Evolutionary conservation across 2,329 filamentous ascomycete genomes (phyloP), one percentile per base, ranked within the genome.

Genomic region (Talaromyces rugulosus): DNA sequence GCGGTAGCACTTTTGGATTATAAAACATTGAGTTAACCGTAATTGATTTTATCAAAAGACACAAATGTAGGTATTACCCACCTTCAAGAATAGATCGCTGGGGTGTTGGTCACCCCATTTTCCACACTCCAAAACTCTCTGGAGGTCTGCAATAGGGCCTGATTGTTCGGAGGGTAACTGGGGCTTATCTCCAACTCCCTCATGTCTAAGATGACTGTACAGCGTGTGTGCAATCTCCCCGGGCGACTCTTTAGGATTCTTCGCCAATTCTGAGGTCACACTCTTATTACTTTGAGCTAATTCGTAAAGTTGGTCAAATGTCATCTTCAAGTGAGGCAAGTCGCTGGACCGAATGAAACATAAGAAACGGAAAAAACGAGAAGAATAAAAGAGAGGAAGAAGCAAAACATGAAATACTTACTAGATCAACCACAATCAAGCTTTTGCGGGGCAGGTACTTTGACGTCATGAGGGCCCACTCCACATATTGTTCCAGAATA

Each of bases 21-120:
- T 27, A 8, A 8, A 16, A 44, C 5, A 5, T 53, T 27, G 47
- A 16, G 11, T 12, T 33, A 44, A 27, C 18, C 4, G 4, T 40
- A 16, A 40, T 14, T 7, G 5, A 1, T 40, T 4, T 40, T 16
- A 16, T 14, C 14, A 40, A 40, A 36, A 34, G 5, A 14, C 12
- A 7, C 6, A 40, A 40, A 16, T 40, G 1, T 3, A 40, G 14
- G 47, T 18, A 7, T 31, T 31, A 68, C 75, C 64, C 64, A 85
- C 85, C 69, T 79, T 80, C 5, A 91, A 74, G 70, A 93, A 93
- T 0, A 92, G 75, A 16, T 87, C 81, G 65, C 87, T 89, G 0
- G 89, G 90, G 58, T 80, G 74, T 1, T 82, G 80, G 0, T 80
- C 70, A 0, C 88, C 89, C 85, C 89, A 93, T 58, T 83, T 85